A percentile compares a stretch with the other conserved stretches of the same genome.
phyloP scores from a whole-genome alignment of 1,284 basidiomycete genomes.

The Trichosporon inkin region DNA sequence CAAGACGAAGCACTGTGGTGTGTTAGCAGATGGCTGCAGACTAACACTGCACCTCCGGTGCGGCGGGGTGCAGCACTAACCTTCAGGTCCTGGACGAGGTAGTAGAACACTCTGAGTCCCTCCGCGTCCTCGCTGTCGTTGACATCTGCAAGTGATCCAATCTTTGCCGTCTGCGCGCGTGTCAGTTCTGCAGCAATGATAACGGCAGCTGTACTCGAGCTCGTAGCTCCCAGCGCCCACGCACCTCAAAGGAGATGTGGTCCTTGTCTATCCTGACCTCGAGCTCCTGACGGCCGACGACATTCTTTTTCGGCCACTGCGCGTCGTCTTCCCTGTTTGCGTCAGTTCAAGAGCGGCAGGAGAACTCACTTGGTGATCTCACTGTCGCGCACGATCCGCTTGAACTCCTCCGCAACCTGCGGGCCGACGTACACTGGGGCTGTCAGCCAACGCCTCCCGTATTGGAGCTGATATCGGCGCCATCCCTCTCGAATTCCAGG shows the following conservation, averaged over 20 bases:
- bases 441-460: neutral
- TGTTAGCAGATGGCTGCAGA: neutral
- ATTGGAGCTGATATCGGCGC: too few species aligned
- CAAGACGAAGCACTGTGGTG: conserved; percentile 83
- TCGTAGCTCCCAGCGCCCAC: conserved; percentile 34
- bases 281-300: conserved; percentile 94
- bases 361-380: conserved; percentile 85
- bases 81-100: conserved; percentile 95
- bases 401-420: conserved; percentile 85
- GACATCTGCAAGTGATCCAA: conserved; percentile 92
- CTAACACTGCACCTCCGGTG: too few species aligned
- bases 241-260: conserved; percentile 94
- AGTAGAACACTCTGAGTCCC: conserved; percentile 97
- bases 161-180: conserved; percentile 82
- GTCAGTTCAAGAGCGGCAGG: conserved; percentile 3
- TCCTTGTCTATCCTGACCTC: conserved; percentile 91
- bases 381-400: conserved; percentile 87
- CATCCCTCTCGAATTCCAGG: too few species aligned
- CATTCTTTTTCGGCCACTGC: conserved; percentile 98
- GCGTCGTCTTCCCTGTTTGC: conserved; percentile 84
- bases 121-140: conserved; percentile 97
- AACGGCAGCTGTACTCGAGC: neutral
- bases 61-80: conserved; percentile 57
- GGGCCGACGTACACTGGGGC: conserved; percentile 86
- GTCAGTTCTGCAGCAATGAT: too few species aligned